A percentile compares a stretch with the other conserved stretches of the same genome.
phyloP scores from a whole-genome alignment of 179 eudicot species.

The Beta macrorhiza region DNA sequence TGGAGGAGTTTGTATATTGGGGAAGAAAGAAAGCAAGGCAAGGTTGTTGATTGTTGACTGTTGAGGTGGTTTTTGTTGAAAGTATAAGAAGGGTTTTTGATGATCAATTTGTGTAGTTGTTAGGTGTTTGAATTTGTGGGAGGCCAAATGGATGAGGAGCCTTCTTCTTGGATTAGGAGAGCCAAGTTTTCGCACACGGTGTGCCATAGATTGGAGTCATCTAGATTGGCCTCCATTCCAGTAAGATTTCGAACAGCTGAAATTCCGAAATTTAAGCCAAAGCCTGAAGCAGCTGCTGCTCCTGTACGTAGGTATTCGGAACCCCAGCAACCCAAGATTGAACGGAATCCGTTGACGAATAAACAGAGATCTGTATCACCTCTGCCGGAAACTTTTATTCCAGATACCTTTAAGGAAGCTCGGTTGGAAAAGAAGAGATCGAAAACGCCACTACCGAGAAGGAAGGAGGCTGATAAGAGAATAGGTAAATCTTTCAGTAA shows the following conservation, averaged over 20 bases:
- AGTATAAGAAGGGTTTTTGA: slow-evolving; percentile 6
- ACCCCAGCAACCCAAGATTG: slow-evolving; percentile 32
- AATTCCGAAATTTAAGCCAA: slow-evolving; percentile 30
- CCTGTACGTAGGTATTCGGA: slow-evolving; percentile 20
- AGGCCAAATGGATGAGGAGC: slow-evolving; percentile 66
- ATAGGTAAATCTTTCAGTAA: slow-evolving; percentile 34
- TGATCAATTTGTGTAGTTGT: slow-evolving; percentile 24
- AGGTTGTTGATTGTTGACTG: neutral
- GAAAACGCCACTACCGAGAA: slow-evolving; percentile 60
- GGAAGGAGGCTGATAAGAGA: slow-evolving; percentile 50
- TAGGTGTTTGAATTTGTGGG: slow-evolving; percentile 11
- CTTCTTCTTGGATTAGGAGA: slow-evolving; percentile 82
- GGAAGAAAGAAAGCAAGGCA: slow-evolving; percentile 12
- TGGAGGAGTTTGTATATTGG: slow-evolving; percentile 25
- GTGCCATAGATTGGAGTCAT: slow-evolving; percentile 66
- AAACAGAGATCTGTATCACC: slow-evolving; percentile 69
- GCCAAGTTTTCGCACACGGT: slow-evolving; percentile 88
- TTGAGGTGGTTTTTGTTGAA: neutral
- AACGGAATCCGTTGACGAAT: slow-evolving; percentile 45
- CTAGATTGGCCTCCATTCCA: slow-evolving; percentile 47
- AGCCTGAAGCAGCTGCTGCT: slow-evolving; percentile 32
- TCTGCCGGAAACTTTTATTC: slow-evolving; percentile 37
- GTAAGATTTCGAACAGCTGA: slow-evolving; percentile 33
- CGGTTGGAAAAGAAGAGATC: slow-evolving; percentile 49
- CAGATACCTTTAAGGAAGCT: slow-evolving; percentile 72